Conservation (phyloP, 2,329 filamentous ascomycete species). For the Epicoccum sorghinum region DNA sequence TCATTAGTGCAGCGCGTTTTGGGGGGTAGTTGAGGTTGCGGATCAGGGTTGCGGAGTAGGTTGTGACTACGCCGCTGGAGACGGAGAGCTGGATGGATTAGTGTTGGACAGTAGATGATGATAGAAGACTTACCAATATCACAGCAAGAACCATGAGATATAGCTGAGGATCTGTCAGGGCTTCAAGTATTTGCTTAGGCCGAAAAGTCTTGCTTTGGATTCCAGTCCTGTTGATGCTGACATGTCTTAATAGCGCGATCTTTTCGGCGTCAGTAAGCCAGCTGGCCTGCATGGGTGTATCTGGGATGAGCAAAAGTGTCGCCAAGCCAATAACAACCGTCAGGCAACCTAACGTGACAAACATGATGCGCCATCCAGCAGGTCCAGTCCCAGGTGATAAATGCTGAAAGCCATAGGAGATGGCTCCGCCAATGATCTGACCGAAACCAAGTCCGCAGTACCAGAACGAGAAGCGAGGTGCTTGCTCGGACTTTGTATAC, state of each 20-base stretch:
- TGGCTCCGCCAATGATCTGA: slow-evolving; percentile 21
- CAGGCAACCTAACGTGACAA: slow-evolving; percentile 23
- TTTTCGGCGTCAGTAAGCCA: slow-evolving; percentile 45
- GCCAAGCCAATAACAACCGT: slow-evolving; percentile 22
- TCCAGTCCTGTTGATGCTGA: slow-evolving; percentile 75
- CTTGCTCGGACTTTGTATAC: slow-evolving; percentile 63
- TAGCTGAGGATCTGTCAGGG: slow-evolving; percentile 60
- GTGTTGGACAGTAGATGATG: not conserved
- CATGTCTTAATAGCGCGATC: slow-evolving; percentile 64
- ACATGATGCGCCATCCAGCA: slow-evolving; percentile 29
- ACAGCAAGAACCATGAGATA: slow-evolving; percentile 48
- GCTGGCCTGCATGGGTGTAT: slow-evolving; percentile 51
- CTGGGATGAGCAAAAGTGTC: slow-evolving; percentile 46
- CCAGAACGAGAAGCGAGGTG: slow-evolving; percentile 65
- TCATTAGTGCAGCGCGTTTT: slow-evolving; percentile 26
- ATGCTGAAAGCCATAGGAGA: slow-evolving; percentile 34
- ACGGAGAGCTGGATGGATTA: slow-evolving; percentile 12
- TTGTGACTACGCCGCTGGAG: slow-evolving; percentile 25
- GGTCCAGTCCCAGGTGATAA: slow-evolving; percentile 7
- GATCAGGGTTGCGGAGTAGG: slow-evolving; percentile 31
- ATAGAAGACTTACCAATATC: slow-evolving; percentile 9
- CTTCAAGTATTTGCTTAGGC: slow-evolving; percentile 65
- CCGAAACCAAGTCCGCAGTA: slow-evolving; percentile 60
- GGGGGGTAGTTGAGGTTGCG: slow-evolving; percentile 23
- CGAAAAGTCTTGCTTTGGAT: slow-evolving; percentile 71